These are phyloP conservation scores for Takakia lepidozioides DNA, from an alignment of 225 moss, liverwort and hornwort species.

Conservation along the genomic window DNA sequence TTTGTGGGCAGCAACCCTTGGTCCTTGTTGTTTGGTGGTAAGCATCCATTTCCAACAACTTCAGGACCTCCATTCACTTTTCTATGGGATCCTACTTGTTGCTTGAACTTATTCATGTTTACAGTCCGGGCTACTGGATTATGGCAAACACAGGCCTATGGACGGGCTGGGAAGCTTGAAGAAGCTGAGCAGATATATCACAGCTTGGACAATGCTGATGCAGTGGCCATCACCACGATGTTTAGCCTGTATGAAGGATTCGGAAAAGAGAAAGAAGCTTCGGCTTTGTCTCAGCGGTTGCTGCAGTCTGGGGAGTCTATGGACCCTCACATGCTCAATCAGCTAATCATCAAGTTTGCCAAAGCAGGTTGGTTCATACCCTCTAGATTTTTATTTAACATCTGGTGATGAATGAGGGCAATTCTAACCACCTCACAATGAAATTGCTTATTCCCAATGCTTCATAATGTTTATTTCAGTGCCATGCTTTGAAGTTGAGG, in stretches of 20 bases:
- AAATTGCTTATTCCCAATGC: no score
- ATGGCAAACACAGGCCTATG: slow-evolving; percentile 51
- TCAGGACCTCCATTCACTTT: no score
- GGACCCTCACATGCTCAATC: slow-evolving; percentile 45
- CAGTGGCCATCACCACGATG: slow-evolving; percentile 50
- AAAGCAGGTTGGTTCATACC: slow-evolving; percentile 72
- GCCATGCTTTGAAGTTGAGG: no score
- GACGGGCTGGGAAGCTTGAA: slow-evolving; percentile 42
- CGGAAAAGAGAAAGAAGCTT: slow-evolving; percentile 28
- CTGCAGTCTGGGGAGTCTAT: slow-evolving; percentile 20
- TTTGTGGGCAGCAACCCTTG: no score
- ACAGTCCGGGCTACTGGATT: neutral
- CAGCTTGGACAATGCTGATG: slow-evolving; percentile 61
- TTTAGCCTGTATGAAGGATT: slow-evolving; percentile 36
- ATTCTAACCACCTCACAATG: no score
- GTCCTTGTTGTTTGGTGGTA: no score
- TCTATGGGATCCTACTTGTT: no score
- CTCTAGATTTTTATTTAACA: no score
- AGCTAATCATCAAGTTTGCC: slow-evolving; percentile 52
- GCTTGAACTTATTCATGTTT: no score
- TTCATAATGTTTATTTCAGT: no score
- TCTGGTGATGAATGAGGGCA: no score
- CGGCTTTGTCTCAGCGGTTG: slow-evolving; percentile 20
- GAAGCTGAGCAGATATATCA: slow-evolving; percentile 62
- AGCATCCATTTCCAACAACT: no score